Percentiles rank a stretch among this genome's conserved stretches.
phyloP scores from a whole-genome alignment of 2,329 filamentous ascomycete species.

The Coniella lustricola region DNA sequence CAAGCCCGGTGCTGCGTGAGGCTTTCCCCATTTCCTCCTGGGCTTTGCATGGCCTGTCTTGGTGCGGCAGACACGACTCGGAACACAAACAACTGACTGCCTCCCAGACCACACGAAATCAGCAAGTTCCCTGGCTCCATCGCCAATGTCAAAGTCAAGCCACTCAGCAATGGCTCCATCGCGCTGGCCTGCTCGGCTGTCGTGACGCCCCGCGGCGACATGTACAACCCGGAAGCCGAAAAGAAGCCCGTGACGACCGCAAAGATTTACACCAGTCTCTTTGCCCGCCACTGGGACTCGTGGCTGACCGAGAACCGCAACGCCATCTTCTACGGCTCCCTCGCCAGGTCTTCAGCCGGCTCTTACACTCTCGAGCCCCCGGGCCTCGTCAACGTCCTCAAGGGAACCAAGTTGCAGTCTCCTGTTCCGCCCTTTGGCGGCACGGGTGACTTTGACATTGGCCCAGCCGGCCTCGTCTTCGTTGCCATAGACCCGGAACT shows the following conservation, averaged over 20 bases:
- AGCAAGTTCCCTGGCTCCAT: slow-evolving; percentile 44
- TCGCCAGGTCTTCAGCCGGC: slow-evolving; percentile 37
- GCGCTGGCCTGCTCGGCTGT: slow-evolving; percentile 55
- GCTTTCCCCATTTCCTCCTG: background rate
- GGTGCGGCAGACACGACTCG: background rate
- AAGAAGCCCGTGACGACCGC: slow-evolving; percentile 56
- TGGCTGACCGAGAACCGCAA: slow-evolving; percentile 63
- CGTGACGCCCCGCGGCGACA: slow-evolving; percentile 59
- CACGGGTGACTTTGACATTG: slow-evolving; percentile 71
- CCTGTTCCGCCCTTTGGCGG: slow-evolving; percentile 76
- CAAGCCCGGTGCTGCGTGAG: slow-evolving; percentile 33
- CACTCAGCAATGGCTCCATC: slow-evolving; percentile 41
- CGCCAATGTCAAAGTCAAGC: slow-evolving; percentile 52
- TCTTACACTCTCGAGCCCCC: slow-evolving; percentile 35
- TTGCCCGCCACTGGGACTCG: slow-evolving; percentile 78
- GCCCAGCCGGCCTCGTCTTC: slow-evolving; percentile 59
- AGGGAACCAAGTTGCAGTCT: slow-evolving; percentile 50
- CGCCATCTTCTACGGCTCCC: slow-evolving; percentile 64
- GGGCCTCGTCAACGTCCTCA: slow-evolving; percentile 57
- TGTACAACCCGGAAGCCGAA: slow-evolving; percentile 59
- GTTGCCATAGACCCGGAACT: slow-evolving; percentile 67
- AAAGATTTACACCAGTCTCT: slow-evolving; percentile 66
- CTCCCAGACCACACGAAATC: slow-evolving; percentile 37
- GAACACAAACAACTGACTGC: background rate
- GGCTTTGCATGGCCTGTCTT: background rate